Conservation (phyloP, 176 grass and related monocot genomes). For the Olyra latifolia region DNA sequence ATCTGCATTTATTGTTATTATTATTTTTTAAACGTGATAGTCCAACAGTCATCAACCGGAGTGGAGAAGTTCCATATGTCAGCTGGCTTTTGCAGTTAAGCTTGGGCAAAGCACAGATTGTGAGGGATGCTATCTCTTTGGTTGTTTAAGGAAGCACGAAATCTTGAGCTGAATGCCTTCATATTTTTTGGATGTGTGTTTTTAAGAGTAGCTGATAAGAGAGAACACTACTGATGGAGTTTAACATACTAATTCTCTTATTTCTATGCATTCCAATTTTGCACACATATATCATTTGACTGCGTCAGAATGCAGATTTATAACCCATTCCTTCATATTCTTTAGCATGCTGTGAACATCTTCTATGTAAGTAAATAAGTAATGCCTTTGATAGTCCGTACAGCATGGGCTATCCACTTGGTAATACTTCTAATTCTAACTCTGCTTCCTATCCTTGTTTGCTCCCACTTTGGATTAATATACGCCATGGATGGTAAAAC, state of each 20-base stretch:
- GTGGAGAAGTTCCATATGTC: neutral
- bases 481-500: neutral
- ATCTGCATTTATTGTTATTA: too few species aligned
- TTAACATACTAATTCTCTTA: neutral
- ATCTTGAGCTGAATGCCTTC: neutral
- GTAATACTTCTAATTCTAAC: neutral
- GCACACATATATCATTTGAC: neutral
- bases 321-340: neutral
- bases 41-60: too few species aligned
- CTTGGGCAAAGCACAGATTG: neutral
- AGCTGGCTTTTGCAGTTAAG: neutral
- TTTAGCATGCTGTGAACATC: neutral
- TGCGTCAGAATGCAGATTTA: neutral
- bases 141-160: neutral
- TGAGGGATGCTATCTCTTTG: neutral
- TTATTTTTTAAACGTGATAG: too few species aligned
- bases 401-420: neutral
- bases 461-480: neutral
- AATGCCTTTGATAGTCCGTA: neutral
- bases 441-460: constrained; percentile 7
- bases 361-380: neutral
- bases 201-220: neutral
- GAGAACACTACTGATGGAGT: neutral
- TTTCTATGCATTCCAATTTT: neutral
- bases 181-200: constrained; percentile 12